These are phyloP conservation scores for Leishmania tarentolae DNA, from an alignment of 208 protist genomes.

Conservation along the genomic window DNA sequence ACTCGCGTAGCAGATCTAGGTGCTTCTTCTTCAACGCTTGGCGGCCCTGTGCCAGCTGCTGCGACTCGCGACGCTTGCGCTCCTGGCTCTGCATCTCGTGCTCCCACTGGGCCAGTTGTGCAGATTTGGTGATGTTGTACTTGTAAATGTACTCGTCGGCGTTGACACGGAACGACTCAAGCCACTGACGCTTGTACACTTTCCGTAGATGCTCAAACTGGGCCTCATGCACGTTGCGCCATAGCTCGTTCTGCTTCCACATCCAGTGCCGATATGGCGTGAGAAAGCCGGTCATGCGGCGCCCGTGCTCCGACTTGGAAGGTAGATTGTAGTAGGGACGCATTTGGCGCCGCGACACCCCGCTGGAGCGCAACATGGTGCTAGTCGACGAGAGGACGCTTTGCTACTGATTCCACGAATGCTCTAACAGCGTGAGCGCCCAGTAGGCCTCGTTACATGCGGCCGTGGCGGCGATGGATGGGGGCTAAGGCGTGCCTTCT, in stretches of 20 bases:
- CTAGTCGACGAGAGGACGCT: neutral
- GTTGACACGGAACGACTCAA: constrained; percentile 92
- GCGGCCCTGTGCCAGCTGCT: constrained; percentile 75
- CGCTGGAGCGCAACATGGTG: constrained; percentile 50
- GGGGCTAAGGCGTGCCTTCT: neutral
- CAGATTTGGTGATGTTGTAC: constrained; percentile 93
- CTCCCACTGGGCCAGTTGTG: constrained; percentile 90
- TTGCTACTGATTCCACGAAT: neutral
- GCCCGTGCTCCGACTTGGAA: constrained; percentile 82
- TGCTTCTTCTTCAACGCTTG: constrained; percentile 91
- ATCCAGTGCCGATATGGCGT: constrained; percentile 92
- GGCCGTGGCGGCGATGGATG: neutral
- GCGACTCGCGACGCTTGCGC: constrained; percentile 71
- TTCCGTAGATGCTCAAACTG: constrained; percentile 93
- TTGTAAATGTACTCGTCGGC: constrained; percentile 94
- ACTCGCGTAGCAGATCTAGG: constrained; percentile 88
- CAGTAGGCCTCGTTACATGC: neutral
- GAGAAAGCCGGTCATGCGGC: constrained; percentile 89
- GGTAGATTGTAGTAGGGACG: constrained; percentile 90
- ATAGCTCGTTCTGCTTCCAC: constrained; percentile 94
- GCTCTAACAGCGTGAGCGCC: neutral
- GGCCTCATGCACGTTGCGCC: constrained; percentile 91
- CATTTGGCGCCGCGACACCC: constrained; percentile 45
- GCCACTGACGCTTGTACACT: constrained; percentile 92
- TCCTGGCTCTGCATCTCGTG: constrained; percentile 91